These are phyloP conservation scores for Petasospora rhodanensis DNA, from an alignment of 1,139 yeast species.

Conservation along the genomic window DNA sequence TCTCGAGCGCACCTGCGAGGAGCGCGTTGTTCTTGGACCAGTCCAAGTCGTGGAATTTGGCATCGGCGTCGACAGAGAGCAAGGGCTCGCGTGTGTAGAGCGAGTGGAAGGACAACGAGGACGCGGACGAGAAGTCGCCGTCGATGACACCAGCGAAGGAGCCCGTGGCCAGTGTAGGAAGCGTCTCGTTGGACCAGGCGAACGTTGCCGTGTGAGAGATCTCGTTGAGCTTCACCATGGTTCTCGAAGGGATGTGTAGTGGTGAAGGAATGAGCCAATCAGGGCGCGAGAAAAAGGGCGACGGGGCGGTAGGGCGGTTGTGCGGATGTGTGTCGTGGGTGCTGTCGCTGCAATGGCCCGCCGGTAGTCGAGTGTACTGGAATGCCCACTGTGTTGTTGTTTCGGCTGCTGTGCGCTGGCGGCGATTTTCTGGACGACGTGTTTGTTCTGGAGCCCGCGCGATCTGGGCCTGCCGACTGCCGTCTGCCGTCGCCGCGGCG, in stretches of 20 bases:
- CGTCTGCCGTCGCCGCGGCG: too few species aligned
- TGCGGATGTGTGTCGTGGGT: too few species aligned
- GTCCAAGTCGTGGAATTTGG: slow-evolving; percentile 69
- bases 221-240: slow-evolving; percentile 84
- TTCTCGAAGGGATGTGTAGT: background rate
- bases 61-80: slow-evolving; percentile 50
- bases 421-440: too few species aligned
- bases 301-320: too few species aligned
- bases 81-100: slow-evolving; percentile 48
- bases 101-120: slow-evolving; percentile 77
- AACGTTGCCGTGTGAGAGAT: slow-evolving; percentile 84
- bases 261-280: background rate
- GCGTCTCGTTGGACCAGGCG: slow-evolving; percentile 83
- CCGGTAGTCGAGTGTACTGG: too few species aligned
- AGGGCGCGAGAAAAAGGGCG: too few species aligned
- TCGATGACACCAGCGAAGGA: slow-evolving; percentile 95
- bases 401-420: too few species aligned
- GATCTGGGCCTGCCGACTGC: too few species aligned
- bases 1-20: slow-evolving; percentile 87
- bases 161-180: slow-evolving; percentile 82
- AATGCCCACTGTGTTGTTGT: too few species aligned
- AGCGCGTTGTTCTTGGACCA: slow-evolving; percentile 76
- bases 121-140: slow-evolving; percentile 74
- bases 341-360: too few species aligned
- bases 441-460: too few species aligned